Evolutionary conservation across 495 filamentous ascomycete genomes (phyloP).

Genomic region (Chaetomium cochliodes): DNA sequence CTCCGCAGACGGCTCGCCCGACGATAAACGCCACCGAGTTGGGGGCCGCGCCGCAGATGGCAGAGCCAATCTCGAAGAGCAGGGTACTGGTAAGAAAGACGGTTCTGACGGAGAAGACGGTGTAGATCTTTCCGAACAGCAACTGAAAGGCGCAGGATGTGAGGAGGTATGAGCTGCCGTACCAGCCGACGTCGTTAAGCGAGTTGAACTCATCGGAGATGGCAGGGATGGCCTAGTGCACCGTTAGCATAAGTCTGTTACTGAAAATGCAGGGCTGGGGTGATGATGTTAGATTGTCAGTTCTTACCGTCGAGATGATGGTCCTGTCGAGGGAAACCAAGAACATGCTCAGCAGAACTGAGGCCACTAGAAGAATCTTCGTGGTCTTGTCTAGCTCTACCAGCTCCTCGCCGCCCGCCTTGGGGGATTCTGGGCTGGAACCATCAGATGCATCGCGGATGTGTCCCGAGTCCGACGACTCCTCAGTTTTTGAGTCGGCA

Average conservation of each 20-base stretch:
- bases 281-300: not conserved
- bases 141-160: constrained; percentile 37
- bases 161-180: constrained; percentile 47
- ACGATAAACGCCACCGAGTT: constrained; percentile 54
- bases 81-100: constrained; percentile 42
- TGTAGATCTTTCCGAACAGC: constrained; percentile 43
- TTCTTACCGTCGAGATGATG: constrained; percentile 38
- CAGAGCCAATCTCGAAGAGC: constrained; percentile 54
- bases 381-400: not conserved
- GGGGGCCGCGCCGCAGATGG: constrained; percentile 57
- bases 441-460: not conserved
- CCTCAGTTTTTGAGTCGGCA: not conserved
- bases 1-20: constrained; percentile 57
- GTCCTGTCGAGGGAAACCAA: constrained; percentile 47
- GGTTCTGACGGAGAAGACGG: constrained; percentile 43
- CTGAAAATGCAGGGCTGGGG: not conserved
- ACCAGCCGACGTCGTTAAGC: constrained; percentile 51
- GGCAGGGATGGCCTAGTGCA: constrained; percentile 46
- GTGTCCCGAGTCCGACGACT: not conserved
- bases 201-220: constrained; percentile 46
- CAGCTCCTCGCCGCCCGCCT: too few relatives aligned
- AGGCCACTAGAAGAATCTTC: constrained; percentile 42
- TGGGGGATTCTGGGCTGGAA: not conserved
- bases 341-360: constrained; percentile 52
- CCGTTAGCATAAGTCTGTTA: not conserved